Conservation (phyloP, 495 filamentous ascomycete species). For the Parathielavia hyrcaniae region DNA sequence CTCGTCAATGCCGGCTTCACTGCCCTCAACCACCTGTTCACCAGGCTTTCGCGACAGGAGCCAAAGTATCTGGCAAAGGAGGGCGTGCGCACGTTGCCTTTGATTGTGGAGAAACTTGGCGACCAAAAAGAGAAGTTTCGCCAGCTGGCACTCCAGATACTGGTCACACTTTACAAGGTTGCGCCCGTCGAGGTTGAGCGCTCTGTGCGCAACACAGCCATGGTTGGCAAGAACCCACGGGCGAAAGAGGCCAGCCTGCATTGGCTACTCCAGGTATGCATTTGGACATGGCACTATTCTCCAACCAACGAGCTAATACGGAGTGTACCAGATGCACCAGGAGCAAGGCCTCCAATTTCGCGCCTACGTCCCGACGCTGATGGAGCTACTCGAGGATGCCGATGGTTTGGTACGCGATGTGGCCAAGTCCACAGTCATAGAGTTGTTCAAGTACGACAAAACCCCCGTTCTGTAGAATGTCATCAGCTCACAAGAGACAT, state of each 20-base stretch:
- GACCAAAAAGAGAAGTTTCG: conserved; percentile 81
- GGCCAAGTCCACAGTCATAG: conserved; percentile 73
- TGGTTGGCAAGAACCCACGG: conserved; percentile 71
- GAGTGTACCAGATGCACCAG: conserved; percentile 64
- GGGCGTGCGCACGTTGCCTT: conserved; percentile 58
- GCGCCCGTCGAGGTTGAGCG: conserved; percentile 68
- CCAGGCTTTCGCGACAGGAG: conserved; percentile 76
- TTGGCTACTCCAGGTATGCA: conserved; percentile 65
- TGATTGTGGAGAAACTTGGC: conserved; percentile 78
- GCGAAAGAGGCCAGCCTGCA: conserved; percentile 77
- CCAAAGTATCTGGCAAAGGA: conserved; percentile 59
- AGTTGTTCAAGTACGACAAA: conserved; percentile 65
- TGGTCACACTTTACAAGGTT: conserved; percentile 67
- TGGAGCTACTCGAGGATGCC: conserved; percentile 82
- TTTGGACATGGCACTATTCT: not conserved
- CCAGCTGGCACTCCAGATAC: conserved; percentile 59
- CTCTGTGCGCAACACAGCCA: conserved; percentile 66
- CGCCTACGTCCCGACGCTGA: conserved; percentile 70
- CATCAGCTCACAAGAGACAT: conserved; percentile 15
- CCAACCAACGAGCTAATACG: conserved; percentile 15
- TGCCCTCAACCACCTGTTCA: conserved; percentile 75
- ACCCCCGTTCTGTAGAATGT: not conserved
- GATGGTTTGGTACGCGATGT: conserved; percentile 78
- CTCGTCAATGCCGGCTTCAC: conserved; percentile 74
- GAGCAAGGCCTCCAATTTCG: conserved; percentile 72